Evolutionary conservation across 2,329 filamentous ascomycete species (phyloP).

Genomic region (Scopulariopsis brevicaulis): DNA sequence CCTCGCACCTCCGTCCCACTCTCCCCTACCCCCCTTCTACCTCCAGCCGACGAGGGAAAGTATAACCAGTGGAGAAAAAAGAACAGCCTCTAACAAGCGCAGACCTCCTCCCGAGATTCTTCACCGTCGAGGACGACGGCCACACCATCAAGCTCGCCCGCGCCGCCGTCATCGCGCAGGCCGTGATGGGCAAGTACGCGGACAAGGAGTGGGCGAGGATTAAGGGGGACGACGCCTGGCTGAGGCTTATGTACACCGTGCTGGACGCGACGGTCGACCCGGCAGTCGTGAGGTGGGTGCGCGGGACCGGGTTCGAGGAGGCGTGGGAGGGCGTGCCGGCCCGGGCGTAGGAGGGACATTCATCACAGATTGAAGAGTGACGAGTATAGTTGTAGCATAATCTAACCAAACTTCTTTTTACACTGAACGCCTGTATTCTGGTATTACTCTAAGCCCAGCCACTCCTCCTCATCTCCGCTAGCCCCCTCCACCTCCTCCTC

Average conservation of each 20-base stretch:
- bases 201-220: slow-evolving; percentile 38
- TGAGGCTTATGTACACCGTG: not conserved
- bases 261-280: slow-evolving; percentile 1
- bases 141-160: slow-evolving; percentile 69
- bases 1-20: not conserved
- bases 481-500: slow-evolving; percentile 19
- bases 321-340: slow-evolving; percentile 2
- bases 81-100: not conserved
- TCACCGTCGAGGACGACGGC: slow-evolving; percentile 57
- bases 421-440: not conserved
- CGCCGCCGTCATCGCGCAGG: slow-evolving; percentile 54
- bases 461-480: slow-evolving; percentile 17
- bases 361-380: not conserved
- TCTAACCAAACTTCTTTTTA: not conserved
- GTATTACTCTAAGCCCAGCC: slow-evolving; percentile 8
- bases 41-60: not conserved
- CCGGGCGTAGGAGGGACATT: not conserved
- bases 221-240: slow-evolving; percentile 28
- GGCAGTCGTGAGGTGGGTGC: not conserved
- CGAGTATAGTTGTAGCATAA: not conserved
- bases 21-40: not conserved
- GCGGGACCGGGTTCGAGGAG: slow-evolving; percentile 5
- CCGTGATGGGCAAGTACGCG: slow-evolving; percentile 31
- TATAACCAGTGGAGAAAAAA: not conserved
- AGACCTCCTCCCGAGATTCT: slow-evolving; percentile 35